Base-by-base conservation (phyloP, 148 eudicot species). In the Vaccinium corymbosum region DNA sequence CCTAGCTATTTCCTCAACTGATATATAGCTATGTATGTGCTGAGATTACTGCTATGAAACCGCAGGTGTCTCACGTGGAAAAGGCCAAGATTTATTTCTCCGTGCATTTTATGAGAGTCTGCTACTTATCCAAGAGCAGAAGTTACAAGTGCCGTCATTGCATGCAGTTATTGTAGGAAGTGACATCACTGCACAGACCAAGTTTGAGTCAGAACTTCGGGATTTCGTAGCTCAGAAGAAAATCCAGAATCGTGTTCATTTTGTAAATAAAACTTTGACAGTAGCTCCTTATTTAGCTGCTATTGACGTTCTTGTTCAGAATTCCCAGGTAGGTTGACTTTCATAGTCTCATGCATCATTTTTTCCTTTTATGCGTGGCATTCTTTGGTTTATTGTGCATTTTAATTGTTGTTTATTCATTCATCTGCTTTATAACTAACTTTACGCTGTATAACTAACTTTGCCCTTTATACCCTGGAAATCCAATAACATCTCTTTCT, bases 101-200 rank as follows among this genome's bases (percentile, higher is more conserved):
- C 95, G 91, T 62, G 83, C 98, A 20, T 94, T 94, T 89, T 85
- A 92, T 89, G 98, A 97, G 85, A 93, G 97, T 80, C 85, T 97
- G 86, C 95, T 89, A 84, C 57, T 97, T 76, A 91, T 94, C 42
- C 89, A 93, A 88, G 93, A 92, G 72, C 90, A 91, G 90, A 97
- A 93, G 85, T 85, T 97, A 78, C 89, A 94, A 85, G 90, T 94
- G 89, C 98, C 99, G 70, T 90, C 95, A 66, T 70, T 97, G 88
- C 98, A 93, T 89, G 99, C 98, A 52, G 89, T 95, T 61, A 86
- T 97, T 62, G 98, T 97, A n/a, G 99, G 99, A 86, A 97, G 99
- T 87, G 98, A 97, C 87, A 92, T 93, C 93, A 89, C 86, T 89
- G 93, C 91, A 32, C 97, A 97, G 86, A 92, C 95, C n/a, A 94